phyloP scores from a whole-genome alignment of 345 rosid genomes.

The Citrus trifoliata region DNA sequence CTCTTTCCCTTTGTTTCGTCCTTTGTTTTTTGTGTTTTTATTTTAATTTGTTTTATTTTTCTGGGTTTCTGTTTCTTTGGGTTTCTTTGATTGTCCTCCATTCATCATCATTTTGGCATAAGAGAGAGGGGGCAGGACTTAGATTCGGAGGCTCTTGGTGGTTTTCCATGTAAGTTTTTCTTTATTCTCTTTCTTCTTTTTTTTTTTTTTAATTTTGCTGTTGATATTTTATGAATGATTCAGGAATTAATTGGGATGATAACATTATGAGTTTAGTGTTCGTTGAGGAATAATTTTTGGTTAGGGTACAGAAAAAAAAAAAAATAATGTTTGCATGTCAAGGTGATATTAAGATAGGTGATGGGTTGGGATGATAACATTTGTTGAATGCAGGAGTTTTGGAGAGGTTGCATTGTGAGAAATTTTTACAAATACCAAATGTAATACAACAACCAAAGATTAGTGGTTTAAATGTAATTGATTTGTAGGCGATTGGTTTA shows the following conservation, averaged over 20 bases:
- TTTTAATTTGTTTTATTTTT: neutral
- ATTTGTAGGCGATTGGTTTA: neutral
- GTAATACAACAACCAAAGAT: neutral
- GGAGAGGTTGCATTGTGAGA: neutral
- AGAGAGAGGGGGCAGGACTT: neutral
- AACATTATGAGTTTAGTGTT: neutral
- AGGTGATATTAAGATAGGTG: neutral
- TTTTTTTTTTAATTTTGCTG: too few relatives aligned
- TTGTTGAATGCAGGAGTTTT: neutral
- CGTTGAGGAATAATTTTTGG: neutral
- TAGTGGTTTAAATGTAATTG: neutral
- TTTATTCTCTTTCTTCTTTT: neutral
- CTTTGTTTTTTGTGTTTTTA: neutral
- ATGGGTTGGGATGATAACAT: neutral
- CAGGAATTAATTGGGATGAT: neutral
- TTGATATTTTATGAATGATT: neutral
- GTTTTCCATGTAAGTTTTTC: neutral
- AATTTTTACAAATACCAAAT: neutral
- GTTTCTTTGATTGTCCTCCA: neutral
- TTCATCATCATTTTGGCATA: neutral
- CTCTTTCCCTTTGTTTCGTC: neutral
- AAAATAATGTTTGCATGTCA: neutral
- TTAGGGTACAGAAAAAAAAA: neutral
- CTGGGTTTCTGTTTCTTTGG: neutral
- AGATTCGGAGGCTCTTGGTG: neutral